These are phyloP conservation scores for Solanum pinnatisectum DNA, from an alignment of 257 asterid genomes.

Conservation along the genomic window DNA sequence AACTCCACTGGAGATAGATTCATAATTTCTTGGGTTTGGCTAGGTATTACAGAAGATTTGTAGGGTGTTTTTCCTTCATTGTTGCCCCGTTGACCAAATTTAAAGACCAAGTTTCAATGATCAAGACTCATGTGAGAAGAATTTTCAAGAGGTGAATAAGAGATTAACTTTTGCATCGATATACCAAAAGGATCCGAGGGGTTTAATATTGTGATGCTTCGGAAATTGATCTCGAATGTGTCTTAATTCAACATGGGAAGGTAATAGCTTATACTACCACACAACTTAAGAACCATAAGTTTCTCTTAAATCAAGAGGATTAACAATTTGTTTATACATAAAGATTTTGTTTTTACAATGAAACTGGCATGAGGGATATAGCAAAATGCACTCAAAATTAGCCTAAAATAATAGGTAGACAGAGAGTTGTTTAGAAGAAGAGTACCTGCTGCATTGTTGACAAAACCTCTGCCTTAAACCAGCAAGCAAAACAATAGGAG, in stretches of 20 bases:
- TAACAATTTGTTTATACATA: no score
- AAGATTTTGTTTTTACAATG: not conserved
- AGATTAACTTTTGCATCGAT: no score
- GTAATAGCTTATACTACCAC: not conserved
- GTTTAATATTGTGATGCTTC: no score
- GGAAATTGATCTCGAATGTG: not conserved
- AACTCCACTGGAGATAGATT: not conserved
- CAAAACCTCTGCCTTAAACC: constrained; percentile 53
- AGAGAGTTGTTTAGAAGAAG: not conserved
- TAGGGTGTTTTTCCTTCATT: no score
- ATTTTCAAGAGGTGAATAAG: no score
- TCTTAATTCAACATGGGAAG: not conserved
- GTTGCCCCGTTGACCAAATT: no score
- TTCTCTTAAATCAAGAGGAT: not conserved
- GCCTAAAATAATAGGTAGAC: not conserved
- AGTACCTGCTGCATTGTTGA: constrained; percentile 70
- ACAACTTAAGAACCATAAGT: not conserved
- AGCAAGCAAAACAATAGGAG: constrained; percentile 29
- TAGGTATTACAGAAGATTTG: no score
- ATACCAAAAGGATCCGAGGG: no score
- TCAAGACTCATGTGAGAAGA: no score
- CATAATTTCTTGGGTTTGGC: not conserved
- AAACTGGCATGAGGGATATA: not conserved
- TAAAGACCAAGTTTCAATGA: no score
- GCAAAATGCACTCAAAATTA: not conserved